Conservation (phyloP, 441 rosid species). For the Populus hybrid region DNA sequence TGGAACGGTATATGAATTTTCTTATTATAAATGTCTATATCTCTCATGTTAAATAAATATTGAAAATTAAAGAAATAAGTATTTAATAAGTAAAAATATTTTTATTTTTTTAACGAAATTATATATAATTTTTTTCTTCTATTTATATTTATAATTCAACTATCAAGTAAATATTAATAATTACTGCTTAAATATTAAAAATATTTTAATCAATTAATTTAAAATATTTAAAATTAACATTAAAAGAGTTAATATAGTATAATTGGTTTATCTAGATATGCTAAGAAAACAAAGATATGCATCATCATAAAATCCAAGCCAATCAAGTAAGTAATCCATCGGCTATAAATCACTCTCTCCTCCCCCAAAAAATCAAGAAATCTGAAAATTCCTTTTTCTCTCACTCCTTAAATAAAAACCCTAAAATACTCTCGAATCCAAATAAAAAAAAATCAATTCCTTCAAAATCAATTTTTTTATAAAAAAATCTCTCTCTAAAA, state of each 20-base stretch:
- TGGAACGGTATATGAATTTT: too few species aligned
- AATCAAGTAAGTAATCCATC: conserved; percentile 9
- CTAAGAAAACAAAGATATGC: background rate
- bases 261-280: background rate
- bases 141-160: too few species aligned
- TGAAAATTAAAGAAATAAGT: too few species aligned
- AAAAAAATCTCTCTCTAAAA: conserved; percentile 26
- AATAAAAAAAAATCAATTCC: conserved; percentile 16
- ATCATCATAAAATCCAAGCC: background rate
- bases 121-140: background rate
- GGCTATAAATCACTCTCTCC: conserved; percentile 1
- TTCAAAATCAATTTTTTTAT: conserved; percentile 3
- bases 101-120: too few species aligned
- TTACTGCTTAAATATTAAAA: background rate
- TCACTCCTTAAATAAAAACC: conserved; percentile 13
- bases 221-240: too few species aligned
- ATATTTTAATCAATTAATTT: too few species aligned
- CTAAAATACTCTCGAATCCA: conserved; percentile 14
- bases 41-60: too few species aligned
- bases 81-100: too few species aligned
- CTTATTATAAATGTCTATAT: too few species aligned
- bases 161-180: background rate
- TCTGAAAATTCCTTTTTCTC: background rate
- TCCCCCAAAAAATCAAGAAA: background rate
- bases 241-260: background rate